Base-by-base conservation (phyloP, 352 stramenopile species). In the Phytopythium sindhum region DNA sequence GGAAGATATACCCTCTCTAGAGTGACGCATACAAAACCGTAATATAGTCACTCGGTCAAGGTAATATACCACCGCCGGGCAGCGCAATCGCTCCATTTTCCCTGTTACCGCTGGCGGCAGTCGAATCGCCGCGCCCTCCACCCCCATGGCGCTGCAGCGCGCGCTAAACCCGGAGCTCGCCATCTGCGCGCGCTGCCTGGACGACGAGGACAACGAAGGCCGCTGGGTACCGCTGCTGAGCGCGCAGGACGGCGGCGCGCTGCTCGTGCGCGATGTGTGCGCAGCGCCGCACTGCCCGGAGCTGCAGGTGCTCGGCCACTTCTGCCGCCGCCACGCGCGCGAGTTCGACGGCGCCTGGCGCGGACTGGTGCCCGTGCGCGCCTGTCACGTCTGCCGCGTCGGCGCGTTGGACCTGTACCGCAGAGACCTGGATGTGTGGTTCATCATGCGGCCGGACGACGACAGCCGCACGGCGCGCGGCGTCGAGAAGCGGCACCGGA, bases 211-310 rank as follows among this genome's bases (percentile, higher is more conserved):
- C 33, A 65, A 77, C 44, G 70, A 75, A 51, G 53, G 35, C 41
- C 60, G 42, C 21, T 90, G 61, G 74, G 45, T 59, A 53, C 64
- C 54, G 35, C 77, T 84, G 41, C 63, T 65, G 8, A 69, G 52
- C 26, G 64, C 60, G 21, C 63, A 65, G 0, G 69, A 82, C 50
- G 47, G 73, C 41, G 45, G 73, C 41, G 48, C 75, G 26, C 56
- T 91, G 65, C 67, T 88, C 17, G 68, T 86, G 51, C 75, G 80
- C 24, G 83, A 90, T 31, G 80, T 91, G 44, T 91, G 83, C 48
- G 75, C 77, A 28, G 72, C 70, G 15, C 68, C 68, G 23, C 62
- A 67, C 51, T 91, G 83, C 61, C 68, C 72, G 2, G 73, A 69
- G 44, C 73, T 89, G 39, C 78, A 88, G 45, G 68, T 91, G 41